Evolutionary conservation across 2,329 filamentous ascomycete species (phyloP).

Genomic region (Pseudocercospora pini-densiflorae): DNA sequence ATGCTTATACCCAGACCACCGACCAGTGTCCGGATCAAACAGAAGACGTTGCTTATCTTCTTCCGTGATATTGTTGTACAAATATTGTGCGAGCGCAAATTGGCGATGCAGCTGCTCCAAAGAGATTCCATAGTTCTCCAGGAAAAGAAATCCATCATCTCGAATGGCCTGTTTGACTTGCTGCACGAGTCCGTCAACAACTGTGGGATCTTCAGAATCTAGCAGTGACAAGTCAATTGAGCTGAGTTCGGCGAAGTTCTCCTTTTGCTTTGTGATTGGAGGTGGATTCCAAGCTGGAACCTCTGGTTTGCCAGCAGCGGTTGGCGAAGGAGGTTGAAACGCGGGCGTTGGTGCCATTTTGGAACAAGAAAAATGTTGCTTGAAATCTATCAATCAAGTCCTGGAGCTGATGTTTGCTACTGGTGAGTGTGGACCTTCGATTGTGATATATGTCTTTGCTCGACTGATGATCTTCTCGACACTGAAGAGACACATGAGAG

Average conservation of each 20-base stretch:
- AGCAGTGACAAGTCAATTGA: constrained; percentile 41
- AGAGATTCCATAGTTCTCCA: constrained; percentile 57
- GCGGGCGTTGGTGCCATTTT: too few species aligned
- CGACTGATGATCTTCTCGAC: too few species aligned
- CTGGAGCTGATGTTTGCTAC: too few species aligned
- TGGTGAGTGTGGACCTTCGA: too few species aligned
- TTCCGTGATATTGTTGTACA: constrained; percentile 56
- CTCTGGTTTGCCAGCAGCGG: constrained; percentile 43
- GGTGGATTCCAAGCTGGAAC: constrained; percentile 47
- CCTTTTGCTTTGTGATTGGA: constrained; percentile 50
- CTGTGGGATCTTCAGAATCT: constrained; percentile 39
- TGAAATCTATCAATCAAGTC: too few species aligned
- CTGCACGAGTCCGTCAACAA: constrained; percentile 51
- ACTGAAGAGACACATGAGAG: too few species aligned
- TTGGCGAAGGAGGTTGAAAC: too few species aligned
- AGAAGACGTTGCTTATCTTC: constrained; percentile 56
- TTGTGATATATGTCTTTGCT: too few species aligned
- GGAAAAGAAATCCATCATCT: constrained; percentile 46
- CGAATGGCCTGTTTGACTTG: constrained; percentile 42
- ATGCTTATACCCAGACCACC: constrained; percentile 58
- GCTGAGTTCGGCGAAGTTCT: constrained; percentile 45
- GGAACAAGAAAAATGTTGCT: too few species aligned
- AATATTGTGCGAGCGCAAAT: constrained; percentile 56
- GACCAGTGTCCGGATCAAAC: constrained; percentile 54
- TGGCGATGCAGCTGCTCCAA: constrained; percentile 56